phyloP scores from a whole-genome alignment of 306 rosid genomes.

The Glycine latifolia region DNA sequence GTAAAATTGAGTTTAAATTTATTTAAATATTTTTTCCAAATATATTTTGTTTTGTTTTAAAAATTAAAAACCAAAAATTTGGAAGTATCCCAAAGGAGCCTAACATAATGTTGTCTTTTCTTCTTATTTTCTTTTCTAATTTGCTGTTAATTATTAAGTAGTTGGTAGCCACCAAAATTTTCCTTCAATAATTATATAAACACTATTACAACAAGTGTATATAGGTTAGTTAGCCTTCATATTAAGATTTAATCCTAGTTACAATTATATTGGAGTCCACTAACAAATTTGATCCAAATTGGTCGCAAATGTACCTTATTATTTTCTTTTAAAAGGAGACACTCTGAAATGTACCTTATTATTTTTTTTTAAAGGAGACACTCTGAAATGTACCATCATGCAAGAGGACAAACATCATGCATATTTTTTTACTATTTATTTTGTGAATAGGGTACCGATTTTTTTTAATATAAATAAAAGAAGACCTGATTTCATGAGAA shows the following conservation, averaged over 20 bases:
- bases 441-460: not conserved
- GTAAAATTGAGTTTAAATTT: too few relatives aligned
- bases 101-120: not conserved
- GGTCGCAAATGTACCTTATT: not conserved
- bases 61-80: not conserved
- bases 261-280: not conserved
- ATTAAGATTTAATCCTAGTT: not conserved
- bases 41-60: too few relatives aligned
- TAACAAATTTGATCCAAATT: not conserved
- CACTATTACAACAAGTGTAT: not conserved
- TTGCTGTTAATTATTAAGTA: not conserved
- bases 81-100: not conserved
- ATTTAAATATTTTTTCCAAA: too few relatives aligned
- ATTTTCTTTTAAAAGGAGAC: not conserved
- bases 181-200: not conserved
- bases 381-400: conserved; percentile 28
- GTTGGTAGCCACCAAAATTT: not conserved
- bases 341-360: conserved; percentile 23
- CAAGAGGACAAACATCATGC: not conserved
- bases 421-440: not conserved
- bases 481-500: conserved; percentile 4
- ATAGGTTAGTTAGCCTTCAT: not conserved
- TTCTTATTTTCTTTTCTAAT: not conserved
- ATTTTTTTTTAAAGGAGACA: not conserved
- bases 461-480: not conserved